Evolutionary conservation across 2,329 filamentous ascomycete species (phyloP).

Genomic region (Aspergillus quadricinctus): DNA sequence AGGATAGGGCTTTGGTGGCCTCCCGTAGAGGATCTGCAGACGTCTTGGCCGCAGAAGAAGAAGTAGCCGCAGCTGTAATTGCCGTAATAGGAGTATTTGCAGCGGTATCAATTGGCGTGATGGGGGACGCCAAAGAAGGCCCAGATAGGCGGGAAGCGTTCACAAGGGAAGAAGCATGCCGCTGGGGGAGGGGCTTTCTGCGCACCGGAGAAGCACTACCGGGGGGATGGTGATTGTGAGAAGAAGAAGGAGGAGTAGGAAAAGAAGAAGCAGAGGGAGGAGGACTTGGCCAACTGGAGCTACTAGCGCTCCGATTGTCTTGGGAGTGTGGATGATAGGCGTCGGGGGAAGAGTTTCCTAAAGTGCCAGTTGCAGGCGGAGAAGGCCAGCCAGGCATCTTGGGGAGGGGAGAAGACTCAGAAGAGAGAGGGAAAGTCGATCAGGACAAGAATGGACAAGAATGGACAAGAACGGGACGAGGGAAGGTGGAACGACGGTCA

Average conservation of each 20-base stretch:
- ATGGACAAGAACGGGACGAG: background rate
- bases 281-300: conserved; percentile 13
- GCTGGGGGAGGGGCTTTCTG: conserved; percentile 52
- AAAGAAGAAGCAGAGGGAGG: conserved; percentile 14
- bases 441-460: background rate
- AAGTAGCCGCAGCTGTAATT: conserved; percentile 3
- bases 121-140: conserved; percentile 19
- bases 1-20: conserved; percentile 1
- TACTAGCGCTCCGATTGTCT: conserved; percentile 7
- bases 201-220: conserved; percentile 44
- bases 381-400: conserved; percentile 11
- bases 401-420: background rate
- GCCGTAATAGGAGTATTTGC: background rate
- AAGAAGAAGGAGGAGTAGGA: conserved; percentile 10
- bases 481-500: background rate
- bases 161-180: conserved; percentile 41
- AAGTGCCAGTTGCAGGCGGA: conserved; percentile 17
- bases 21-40: conserved; percentile 9
- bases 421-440: background rate
- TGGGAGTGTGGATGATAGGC: conserved; percentile 10
- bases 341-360: conserved; percentile 8
- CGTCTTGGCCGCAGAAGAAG: conserved; percentile 22
- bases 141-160: conserved; percentile 14
- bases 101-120: conserved; percentile 2
- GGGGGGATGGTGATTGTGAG: conserved; percentile 5